Conservation (phyloP, 805 yeast species). For the Saccharomycopsis lassenensis region DNA sequence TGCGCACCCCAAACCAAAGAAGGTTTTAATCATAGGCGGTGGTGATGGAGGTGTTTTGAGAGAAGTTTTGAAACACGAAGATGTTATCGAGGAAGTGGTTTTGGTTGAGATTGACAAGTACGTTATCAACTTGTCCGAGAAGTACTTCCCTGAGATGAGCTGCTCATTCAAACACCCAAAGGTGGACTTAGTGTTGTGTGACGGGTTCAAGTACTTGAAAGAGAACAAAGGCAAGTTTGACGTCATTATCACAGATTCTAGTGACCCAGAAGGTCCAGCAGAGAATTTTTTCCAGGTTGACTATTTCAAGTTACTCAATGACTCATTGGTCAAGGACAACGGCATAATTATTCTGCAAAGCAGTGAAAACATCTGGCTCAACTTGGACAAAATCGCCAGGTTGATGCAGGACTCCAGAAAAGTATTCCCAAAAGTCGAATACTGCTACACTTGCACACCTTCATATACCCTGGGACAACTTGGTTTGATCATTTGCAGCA, state of each 20-base stretch:
- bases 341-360: conserved; percentile 76
- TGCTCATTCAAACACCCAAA: conserved; percentile 49
- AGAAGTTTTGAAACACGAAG: conserved; percentile 69
- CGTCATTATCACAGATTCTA: conserved; percentile 82
- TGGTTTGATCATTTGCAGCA: conserved; percentile 65
- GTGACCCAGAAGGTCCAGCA: conserved; percentile 96
- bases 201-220: conserved; percentile 72
- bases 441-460: conserved; percentile 76
- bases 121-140: conserved; percentile 60
- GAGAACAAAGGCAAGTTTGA: conserved; percentile 40
- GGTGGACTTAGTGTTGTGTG: conserved; percentile 58
- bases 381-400: conserved; percentile 39
- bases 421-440: conserved; percentile 52
- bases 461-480: conserved; percentile 83
- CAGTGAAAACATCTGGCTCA: conserved; percentile 66
- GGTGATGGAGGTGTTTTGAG: conserved; percentile 94
- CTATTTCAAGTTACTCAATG: conserved; percentile 57
- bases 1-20: conserved; percentile 64
- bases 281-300: conserved; percentile 72
- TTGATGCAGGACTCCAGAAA: conserved; percentile 37
- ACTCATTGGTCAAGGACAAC: conserved; percentile 51
- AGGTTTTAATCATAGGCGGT: conserved; percentile 84
- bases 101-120: conserved; percentile 85
- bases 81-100: conserved; percentile 49
- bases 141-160: conserved; percentile 73